Conservation (phyloP, 768 basidiomycete genomes). For the Russula griseocarnosa region DNA sequence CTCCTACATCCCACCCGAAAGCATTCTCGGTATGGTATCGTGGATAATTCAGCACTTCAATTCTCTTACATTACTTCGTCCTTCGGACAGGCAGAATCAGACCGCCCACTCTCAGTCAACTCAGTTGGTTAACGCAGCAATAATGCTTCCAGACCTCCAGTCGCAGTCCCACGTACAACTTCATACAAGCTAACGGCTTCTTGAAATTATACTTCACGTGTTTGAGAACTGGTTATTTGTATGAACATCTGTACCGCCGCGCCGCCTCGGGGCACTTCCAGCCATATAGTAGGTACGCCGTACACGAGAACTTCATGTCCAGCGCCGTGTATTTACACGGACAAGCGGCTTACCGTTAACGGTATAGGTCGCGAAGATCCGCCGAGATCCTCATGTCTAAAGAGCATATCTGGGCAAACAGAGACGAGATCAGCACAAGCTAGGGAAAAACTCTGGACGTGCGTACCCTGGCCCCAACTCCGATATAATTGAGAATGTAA, state of each 20-base stretch:
- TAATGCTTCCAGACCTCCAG: too few species aligned
- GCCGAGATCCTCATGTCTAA: constrained; percentile 48
- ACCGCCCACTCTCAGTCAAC: too few species aligned
- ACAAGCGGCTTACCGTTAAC: constrained; percentile 50
- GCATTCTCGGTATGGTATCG: too few species aligned
- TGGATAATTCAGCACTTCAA: too few species aligned
- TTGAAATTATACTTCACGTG: constrained; percentile 21
- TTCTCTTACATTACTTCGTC: too few species aligned
- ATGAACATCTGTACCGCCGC: constrained; percentile 37
- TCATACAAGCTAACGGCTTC: too few species aligned
- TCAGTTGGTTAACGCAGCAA: background rate
- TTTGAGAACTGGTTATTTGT: constrained; percentile 35
- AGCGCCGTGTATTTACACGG: constrained; percentile 55
- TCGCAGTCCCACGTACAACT: too few species aligned
- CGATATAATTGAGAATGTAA: constrained; percentile 52
- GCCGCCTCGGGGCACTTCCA: constrained; percentile 31
- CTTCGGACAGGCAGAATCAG: too few species aligned
- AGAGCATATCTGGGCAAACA: constrained; percentile 39
- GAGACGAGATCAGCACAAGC: background rate
- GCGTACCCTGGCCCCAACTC: constrained; percentile 54
- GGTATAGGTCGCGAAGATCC: constrained; percentile 44
- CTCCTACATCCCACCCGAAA: too few species aligned
- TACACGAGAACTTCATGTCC: constrained; percentile 38
- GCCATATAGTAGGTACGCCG: too few species aligned
- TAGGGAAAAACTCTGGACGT: background rate